Conservation (phyloP, 2,329 filamentous ascomycete species). For the Juglanconis juglandina region DNA sequence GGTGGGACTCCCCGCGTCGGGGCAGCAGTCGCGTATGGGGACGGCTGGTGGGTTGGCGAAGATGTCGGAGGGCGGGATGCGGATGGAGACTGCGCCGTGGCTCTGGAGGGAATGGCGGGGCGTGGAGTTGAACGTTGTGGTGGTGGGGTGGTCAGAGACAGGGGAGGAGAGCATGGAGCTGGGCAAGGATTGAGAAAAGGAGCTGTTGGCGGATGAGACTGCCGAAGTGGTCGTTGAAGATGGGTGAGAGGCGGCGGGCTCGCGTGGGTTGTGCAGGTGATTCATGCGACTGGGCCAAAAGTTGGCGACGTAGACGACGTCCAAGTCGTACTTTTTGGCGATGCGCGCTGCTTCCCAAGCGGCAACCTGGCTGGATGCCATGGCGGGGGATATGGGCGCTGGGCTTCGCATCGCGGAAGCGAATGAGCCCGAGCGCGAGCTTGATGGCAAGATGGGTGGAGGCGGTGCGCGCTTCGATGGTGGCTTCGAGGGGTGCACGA, state of each 20-base stretch:
- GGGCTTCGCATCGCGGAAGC: slow-evolving; percentile 22
- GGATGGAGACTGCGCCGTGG: background rate
- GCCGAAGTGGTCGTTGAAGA: background rate
- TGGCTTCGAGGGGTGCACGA: slow-evolving; percentile 19
- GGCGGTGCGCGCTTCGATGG: slow-evolving; percentile 15
- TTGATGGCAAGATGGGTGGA: slow-evolving; percentile 8
- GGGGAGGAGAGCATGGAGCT: slow-evolving; percentile 15
- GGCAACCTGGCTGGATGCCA: slow-evolving; percentile 43
- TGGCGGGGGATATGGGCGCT: slow-evolving; percentile 37
- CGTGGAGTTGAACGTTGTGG: slow-evolving; percentile 10
- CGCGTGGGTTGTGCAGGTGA: slow-evolving; percentile 17
- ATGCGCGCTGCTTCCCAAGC: slow-evolving; percentile 55
- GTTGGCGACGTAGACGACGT: slow-evolving; percentile 57
- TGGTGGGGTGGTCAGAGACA: slow-evolving; percentile 2
- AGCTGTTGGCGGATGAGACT: slow-evolving; percentile 8
- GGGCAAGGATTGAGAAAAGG: slow-evolving; percentile 1
- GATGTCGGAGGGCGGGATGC: background rate
- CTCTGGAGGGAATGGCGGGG: slow-evolving; percentile 15
- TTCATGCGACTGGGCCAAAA: slow-evolving; percentile 46
- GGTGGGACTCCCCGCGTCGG: slow-evolving; percentile 14
- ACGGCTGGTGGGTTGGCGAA: background rate
- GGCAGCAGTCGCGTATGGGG: slow-evolving; percentile 20
- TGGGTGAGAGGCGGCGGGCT: background rate
- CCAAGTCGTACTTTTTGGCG: slow-evolving; percentile 53
- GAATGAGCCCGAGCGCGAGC: slow-evolving; percentile 27